phyloP scores from a whole-genome alignment of 1,284 basidiomycete genomes.

The Chondrostereum purpureum region DNA sequence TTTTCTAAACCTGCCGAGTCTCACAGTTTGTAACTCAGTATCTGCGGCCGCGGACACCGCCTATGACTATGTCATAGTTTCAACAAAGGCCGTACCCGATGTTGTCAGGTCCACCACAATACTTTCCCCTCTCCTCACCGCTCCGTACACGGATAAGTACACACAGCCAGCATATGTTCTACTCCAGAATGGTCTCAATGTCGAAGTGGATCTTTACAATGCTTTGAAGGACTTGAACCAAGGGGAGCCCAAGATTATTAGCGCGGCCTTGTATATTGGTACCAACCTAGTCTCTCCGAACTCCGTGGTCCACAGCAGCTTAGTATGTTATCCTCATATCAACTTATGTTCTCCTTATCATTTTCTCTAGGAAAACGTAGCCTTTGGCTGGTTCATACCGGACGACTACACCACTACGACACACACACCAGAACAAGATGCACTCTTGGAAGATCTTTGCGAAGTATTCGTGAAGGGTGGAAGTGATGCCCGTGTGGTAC shows the following conservation, averaged over 20 bases:
- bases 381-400: constrained; percentile 49
- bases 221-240: constrained; percentile 37
- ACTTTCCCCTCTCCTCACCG: constrained; percentile 50
- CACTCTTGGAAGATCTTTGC: constrained; percentile 39
- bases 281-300: constrained; percentile 43
- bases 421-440: constrained; percentile 38
- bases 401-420: constrained; percentile 30
- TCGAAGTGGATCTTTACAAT: constrained; percentile 63
- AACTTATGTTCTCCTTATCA: background rate
- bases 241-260: constrained; percentile 44
- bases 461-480: constrained; percentile 43
- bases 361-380: constrained; percentile 38
- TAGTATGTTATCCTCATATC: constrained; percentile 41
- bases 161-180: constrained; percentile 59
- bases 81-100: constrained; percentile 74
- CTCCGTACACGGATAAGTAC: constrained; percentile 39
- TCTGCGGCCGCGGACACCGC: constrained; percentile 50
- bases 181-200: constrained; percentile 73
- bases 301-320: constrained; percentile 43
- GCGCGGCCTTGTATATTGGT: constrained; percentile 47
- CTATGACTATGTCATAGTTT: constrained; percentile 64
- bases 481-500: constrained; percentile 38
- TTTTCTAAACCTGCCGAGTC: too few relatives aligned
- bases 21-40: constrained; percentile 51
- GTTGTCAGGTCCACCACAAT: constrained; percentile 49